These are phyloP conservation scores for Rhodosporidiobolus sp. DNA, from an alignment of 768 basidiomycete genomes.

Conservation along the genomic window DNA sequence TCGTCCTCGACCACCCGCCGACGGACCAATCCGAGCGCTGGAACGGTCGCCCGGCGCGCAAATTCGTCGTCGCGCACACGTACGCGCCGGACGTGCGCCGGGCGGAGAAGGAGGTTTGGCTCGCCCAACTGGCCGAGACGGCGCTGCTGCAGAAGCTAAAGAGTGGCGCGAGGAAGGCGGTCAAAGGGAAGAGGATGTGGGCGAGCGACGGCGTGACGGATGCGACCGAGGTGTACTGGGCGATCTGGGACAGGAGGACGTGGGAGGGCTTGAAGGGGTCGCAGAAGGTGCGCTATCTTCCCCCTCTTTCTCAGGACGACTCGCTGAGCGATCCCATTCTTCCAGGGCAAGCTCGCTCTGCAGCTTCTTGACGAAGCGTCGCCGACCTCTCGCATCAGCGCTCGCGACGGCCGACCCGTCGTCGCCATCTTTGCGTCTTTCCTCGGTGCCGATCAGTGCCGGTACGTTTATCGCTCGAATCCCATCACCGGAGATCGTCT, in stretches of 20 bases:
- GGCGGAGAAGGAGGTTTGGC: slow-evolving; percentile 34
- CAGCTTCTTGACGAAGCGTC: slow-evolving; percentile 4
- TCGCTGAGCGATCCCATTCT: background rate
- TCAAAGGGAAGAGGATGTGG: background rate
- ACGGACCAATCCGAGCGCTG: slow-evolving; percentile 78
- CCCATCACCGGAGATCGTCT: too few species aligned
- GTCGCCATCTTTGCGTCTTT: slow-evolving; percentile 10
- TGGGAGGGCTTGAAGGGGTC: slow-evolving; percentile 1
- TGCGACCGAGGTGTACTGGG: slow-evolving; percentile 17
- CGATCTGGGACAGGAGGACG: slow-evolving; percentile 13
- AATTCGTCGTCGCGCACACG: slow-evolving; percentile 59
- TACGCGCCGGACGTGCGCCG: slow-evolving; percentile 12
- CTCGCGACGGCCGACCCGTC: background rate
- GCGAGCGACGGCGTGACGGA: background rate
- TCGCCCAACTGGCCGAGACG: slow-evolving; percentile 14
- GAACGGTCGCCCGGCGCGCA: slow-evolving; percentile 80
- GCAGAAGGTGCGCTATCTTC: slow-evolving; percentile 9
- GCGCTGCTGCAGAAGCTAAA: slow-evolving; percentile 6
- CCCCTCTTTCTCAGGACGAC: too few species aligned
- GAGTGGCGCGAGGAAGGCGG: slow-evolving; percentile 8
- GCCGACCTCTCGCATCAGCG: background rate
- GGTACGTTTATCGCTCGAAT: background rate
- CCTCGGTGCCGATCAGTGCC: background rate
- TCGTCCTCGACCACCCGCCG: slow-evolving; percentile 79
- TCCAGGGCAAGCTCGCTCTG: slow-evolving; percentile 26